phyloP scores from a whole-genome alignment of 129 eudicot species.

The Tanacetum coccineum region DNA sequence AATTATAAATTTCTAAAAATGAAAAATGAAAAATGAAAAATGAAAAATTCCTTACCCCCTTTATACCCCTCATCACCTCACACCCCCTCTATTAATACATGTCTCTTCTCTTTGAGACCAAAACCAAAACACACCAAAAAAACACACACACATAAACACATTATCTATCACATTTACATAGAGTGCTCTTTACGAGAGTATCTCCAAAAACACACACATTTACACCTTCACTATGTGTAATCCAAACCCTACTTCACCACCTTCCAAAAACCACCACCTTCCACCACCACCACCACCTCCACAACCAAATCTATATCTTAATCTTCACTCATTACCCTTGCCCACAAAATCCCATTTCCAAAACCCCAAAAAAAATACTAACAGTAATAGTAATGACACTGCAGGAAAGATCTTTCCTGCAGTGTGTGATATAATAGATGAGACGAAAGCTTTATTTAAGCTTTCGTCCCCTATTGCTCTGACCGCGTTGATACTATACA shows the following conservation, averaged over 20 bases:
- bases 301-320: conserved; percentile 34
- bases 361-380: neutral
- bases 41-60: conserved; percentile 25
- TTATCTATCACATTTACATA: neutral
- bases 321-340: conserved; percentile 29
- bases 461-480: conserved; percentile 56
- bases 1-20: no score
- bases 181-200: conserved; percentile 70
- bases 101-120: conserved; percentile 34
- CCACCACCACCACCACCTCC: conserved; percentile 22
- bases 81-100: conserved; percentile 38
- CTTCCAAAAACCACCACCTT: conserved; percentile 22
- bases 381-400: no score
- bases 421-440: conserved; percentile 8
- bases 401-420: conserved; percentile 10
- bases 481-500: conserved; percentile 55
- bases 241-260: conserved; percentile 24
- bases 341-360: conserved; percentile 14
- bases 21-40: no score
- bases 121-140: conserved; percentile 32
- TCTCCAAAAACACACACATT: conserved; percentile 29
- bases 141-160: conserved; percentile 22
- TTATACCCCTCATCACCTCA: conserved; percentile 18
- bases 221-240: conserved; percentile 46
- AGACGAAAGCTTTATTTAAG: conserved; percentile 36